Conservation (phyloP, 2,329 filamentous ascomycete genomes). For the Rutstroemia sp. region DNA sequence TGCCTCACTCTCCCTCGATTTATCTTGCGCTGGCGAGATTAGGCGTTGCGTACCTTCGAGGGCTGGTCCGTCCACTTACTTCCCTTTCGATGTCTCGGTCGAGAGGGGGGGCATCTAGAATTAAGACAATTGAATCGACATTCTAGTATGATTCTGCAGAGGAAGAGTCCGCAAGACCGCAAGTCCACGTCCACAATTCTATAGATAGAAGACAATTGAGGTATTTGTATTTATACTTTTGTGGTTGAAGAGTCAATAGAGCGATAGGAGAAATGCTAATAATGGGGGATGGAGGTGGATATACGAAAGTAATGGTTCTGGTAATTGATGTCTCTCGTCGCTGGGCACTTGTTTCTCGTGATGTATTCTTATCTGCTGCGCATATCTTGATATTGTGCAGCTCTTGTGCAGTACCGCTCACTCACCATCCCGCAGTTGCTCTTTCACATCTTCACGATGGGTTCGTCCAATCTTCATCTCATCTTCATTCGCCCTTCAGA, state of each 20-base stretch:
- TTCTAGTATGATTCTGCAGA: background rate
- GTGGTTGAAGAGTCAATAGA: background rate
- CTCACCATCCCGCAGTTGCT: too few relatives aligned
- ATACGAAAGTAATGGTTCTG: too few relatives aligned
- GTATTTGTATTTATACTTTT: too few relatives aligned
- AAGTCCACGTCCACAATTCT: background rate
- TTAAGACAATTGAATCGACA: background rate
- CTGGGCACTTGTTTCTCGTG: too few relatives aligned
- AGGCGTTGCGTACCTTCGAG: background rate
- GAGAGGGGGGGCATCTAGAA: background rate
- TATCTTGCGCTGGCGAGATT: background rate
- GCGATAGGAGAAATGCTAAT: background rate
- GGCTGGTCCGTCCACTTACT: too few relatives aligned
- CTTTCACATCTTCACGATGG: background rate
- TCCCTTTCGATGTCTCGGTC: background rate
- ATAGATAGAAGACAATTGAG: background rate
- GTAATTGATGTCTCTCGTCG: too few relatives aligned
- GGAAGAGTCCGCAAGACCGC: background rate
- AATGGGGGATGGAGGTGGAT: too few relatives aligned
- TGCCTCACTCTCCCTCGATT: background rate
- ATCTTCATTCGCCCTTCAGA: background rate
- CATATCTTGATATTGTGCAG: too few relatives aligned
- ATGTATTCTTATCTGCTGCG: too few relatives aligned
- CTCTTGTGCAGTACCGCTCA: too few relatives aligned
- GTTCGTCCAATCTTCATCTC: background rate